Evolutionary conservation across 2,329 filamentous ascomycete species (phyloP).

Genomic region (Daldinia eschscholtzii): DNA sequence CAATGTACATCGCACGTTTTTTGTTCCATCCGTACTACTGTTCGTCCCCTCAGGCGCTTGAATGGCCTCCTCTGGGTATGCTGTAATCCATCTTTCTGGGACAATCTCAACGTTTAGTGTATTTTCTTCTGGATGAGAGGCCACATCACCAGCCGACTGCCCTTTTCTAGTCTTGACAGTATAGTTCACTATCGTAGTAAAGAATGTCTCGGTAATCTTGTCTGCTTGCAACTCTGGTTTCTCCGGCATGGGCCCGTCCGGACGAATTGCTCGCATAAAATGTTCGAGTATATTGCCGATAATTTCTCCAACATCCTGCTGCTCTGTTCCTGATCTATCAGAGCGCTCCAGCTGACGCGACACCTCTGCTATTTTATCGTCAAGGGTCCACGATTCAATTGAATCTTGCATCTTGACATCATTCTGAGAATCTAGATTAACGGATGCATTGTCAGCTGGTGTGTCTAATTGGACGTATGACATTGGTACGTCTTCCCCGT

Average conservation of each 20-base stretch:
- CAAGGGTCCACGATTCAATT: constrained; percentile 54
- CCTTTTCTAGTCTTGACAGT: constrained; percentile 62
- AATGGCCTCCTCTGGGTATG: constrained; percentile 57
- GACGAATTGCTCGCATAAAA: constrained; percentile 86
- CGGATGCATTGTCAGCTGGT: constrained; percentile 24
- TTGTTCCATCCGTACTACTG: constrained; percentile 60
- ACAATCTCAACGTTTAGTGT: constrained; percentile 69
- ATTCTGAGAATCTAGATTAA: constrained; percentile 33
- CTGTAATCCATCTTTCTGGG: constrained; percentile 72
- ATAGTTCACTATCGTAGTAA: constrained; percentile 72
- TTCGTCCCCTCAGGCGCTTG: constrained; percentile 15
- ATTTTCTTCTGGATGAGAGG: constrained; percentile 52
- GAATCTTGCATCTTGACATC: constrained; percentile 49
- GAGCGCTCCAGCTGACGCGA: constrained; percentile 60
- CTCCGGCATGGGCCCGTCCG: constrained; percentile 70
- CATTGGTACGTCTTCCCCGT: constrained; percentile 55
- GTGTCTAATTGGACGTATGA: constrained; percentile 53
- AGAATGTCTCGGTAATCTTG: constrained; percentile 78
- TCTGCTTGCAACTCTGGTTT: constrained; percentile 82
- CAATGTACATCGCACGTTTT: constrained; percentile 67
- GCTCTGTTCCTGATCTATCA: constrained; percentile 69
- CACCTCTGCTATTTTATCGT: constrained; percentile 58
- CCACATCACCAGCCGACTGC: constrained; percentile 37
- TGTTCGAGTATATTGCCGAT: constrained; percentile 93
- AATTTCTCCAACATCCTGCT: constrained; percentile 97